Base-by-base conservation (phyloP, 345 rosid genomes). In the Geranium brycei region DNA sequence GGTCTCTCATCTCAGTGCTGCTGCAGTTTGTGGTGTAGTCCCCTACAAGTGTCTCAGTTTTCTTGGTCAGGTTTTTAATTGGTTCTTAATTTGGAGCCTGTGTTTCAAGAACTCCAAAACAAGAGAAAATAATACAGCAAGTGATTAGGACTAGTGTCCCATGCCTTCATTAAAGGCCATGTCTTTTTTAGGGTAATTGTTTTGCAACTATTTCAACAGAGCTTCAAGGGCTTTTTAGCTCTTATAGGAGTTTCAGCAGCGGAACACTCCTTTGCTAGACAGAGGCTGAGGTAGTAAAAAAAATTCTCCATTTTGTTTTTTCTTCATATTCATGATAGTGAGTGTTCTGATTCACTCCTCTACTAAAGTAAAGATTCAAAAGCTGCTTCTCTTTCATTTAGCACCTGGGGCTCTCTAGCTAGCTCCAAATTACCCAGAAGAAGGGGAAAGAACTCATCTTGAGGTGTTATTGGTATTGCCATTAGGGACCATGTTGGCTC, bases 261-360 rank as follows among this genome's bases (percentile, higher is more conserved):
- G 11, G 14, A 47, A 11, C 53, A 47, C 14, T 47, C 53, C 3
- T 47, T 47, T 47, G 13, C 11, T 47, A 47, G 53, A 47, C 53
- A 47, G 53, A 47, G 11, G 53, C 53, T 47, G 53, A 47, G 13
- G 14, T 8, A 8, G 53, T 47, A 38, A 10, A 0, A 53, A 7
- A 6, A 13, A 57, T 17, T 57, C 17, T 68, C 19, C 55, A 61
- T 16, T 55, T n/a, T 55, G 41, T 31, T 17, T 10, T 51, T 35
- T 11, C 19, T 53, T 5, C 7, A 8, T 30, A 28, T 19, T 53
- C 66, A 31, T 61, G 57, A 69, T 65, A 69, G 67, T 59, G 64
- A 69, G 69, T 51, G 55, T 58, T 62, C 41, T 69, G 41, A 60
- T 31, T 65, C 59, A 19, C 62, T 51, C 11, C 53, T 6, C 31